Conservation (phyloP, 306 rosid species). For the Cicer cuneatum region DNA sequence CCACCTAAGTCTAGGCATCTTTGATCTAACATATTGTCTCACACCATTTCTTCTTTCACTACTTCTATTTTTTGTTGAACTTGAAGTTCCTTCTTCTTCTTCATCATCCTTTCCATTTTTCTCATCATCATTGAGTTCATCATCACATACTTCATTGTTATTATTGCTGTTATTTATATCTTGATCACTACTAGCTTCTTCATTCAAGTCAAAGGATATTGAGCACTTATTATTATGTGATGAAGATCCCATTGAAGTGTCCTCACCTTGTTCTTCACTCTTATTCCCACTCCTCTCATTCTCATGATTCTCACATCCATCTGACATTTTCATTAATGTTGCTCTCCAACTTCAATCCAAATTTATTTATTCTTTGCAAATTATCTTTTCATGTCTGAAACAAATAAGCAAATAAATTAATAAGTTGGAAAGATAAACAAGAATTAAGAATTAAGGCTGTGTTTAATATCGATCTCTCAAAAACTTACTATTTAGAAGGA, state of each 20-base stretch:
- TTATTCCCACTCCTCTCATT: conserved; percentile 39
- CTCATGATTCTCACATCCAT: conserved; percentile 38
- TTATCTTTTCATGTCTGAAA: conserved; percentile 43
- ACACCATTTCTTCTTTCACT: conserved; percentile 51
- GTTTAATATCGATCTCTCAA: no score
- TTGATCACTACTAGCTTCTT: conserved; percentile 61
- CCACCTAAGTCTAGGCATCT: conserved; percentile 90
- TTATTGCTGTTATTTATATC: not conserved
- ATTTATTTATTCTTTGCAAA: conserved; percentile 6
- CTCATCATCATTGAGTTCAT: not conserved
- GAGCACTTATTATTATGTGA: conserved; percentile 52
- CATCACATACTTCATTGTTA: not conserved
- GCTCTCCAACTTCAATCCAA: conserved; percentile 34
- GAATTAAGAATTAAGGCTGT: not conserved
- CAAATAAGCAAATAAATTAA: conserved; percentile 18
- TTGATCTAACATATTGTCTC: conserved; percentile 79
- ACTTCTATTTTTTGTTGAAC: conserved; percentile 29
- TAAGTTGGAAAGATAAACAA: conserved; percentile 17
- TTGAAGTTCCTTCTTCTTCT: conserved; percentile 39
- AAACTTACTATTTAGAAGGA: no score
- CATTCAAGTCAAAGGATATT: conserved; percentile 62
- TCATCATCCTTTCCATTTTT: conserved; percentile 15
- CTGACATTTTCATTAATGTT: conserved; percentile 47
- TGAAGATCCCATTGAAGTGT: conserved; percentile 51
- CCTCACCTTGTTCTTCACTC: conserved; percentile 34